Evolutionary conservation across 805 yeast species (phyloP).

Genomic region (Torulaspora quercuum): DNA sequence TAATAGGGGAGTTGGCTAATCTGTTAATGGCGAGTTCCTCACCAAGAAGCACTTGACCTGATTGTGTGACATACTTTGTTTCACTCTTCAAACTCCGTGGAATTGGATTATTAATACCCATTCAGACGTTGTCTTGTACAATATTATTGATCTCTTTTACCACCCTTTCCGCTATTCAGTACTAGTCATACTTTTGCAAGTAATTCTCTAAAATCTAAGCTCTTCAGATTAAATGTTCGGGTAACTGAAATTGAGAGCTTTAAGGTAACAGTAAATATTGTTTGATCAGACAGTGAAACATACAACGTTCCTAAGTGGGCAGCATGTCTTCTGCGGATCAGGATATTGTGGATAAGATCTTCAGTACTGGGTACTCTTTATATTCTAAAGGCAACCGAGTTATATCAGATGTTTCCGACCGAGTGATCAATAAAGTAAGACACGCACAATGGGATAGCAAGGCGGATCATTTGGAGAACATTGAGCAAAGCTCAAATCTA

Average conservation of each 20-base stretch:
- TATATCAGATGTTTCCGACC: constrained; percentile 13
- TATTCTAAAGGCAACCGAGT: constrained; percentile 14
- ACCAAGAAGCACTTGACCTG: no score
- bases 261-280: no score
- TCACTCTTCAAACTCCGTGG: constrained; percentile 88
- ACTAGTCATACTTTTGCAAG: neutral
- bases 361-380: constrained; percentile 21
- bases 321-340: constrained; percentile 16
- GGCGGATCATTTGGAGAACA: neutral
- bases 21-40: no score
- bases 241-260: constrained; percentile 5
- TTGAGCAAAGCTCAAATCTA: neutral
- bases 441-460: constrained; percentile 1
- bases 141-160: neutral
- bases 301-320: no score
- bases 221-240: no score
- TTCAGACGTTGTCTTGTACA: constrained; percentile 21
- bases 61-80: constrained; percentile 77
- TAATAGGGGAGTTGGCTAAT: constrained; percentile 2
- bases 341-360: constrained; percentile 28
- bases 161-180: neutral
- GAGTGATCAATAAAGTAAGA: constrained; percentile 7
- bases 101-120: constrained; percentile 91
- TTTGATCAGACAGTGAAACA: no score
- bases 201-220: neutral